phyloP scores from a whole-genome alignment of 164 flowering plant species.

The Stephania japonica region DNA sequence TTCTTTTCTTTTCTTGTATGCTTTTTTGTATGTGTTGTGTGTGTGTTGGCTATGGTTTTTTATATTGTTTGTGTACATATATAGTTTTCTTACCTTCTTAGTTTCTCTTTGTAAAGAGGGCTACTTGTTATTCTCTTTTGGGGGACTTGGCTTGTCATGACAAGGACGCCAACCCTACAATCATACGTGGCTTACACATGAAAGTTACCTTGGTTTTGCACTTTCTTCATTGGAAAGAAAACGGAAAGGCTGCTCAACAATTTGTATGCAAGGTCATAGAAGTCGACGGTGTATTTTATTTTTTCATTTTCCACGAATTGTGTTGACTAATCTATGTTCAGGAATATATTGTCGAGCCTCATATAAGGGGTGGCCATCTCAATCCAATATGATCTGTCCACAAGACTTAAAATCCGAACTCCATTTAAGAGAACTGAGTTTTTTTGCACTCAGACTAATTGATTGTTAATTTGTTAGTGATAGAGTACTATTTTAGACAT shows the following conservation, averaged over 20 bases:
- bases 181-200: background rate
- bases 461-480: too few relatives aligned
- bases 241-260: background rate
- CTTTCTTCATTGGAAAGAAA: constrained; percentile 1
- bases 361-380: too few relatives aligned
- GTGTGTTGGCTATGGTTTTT: background rate
- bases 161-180: background rate
- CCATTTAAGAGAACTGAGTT: too few relatives aligned
- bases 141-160: background rate
- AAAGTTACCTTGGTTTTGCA: background rate
- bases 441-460: too few relatives aligned
- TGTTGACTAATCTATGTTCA: too few relatives aligned
- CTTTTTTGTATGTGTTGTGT: background rate
- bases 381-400: too few relatives aligned
- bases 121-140: background rate
- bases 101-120: background rate
- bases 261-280: background rate
- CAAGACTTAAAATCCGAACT: too few relatives aligned
- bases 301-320: too few relatives aligned
- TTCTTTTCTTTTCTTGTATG: constrained; percentile 34
- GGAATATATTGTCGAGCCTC: too few relatives aligned
- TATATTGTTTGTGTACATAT: background rate
- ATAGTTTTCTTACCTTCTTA: background rate
- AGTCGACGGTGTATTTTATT: background rate
- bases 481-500: too few relatives aligned